Conservation (phyloP, 2,329 filamentous ascomycete species). For the Colletotrichum lentis region DNA sequence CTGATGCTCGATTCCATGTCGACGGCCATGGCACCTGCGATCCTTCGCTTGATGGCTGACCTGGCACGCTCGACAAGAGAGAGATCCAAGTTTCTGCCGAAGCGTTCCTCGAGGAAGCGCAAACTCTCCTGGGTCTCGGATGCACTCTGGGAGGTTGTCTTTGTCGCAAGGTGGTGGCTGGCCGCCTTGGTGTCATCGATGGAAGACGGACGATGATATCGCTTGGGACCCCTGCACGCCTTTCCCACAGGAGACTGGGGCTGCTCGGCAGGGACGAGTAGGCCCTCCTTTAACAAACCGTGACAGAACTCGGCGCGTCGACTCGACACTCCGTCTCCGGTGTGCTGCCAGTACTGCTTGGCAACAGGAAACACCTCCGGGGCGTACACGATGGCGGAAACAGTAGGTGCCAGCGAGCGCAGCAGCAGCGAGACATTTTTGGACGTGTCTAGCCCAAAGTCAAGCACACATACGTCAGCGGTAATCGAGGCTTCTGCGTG, state of each 20-base stretch:
- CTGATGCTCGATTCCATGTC: slow-evolving; percentile 71
- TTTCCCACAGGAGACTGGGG: slow-evolving; percentile 47
- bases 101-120: slow-evolving; percentile 90
- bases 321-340: slow-evolving; percentile 90
- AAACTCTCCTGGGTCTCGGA: slow-evolving; percentile 70
- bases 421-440: slow-evolving; percentile 61
- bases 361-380: slow-evolving; percentile 72
- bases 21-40: slow-evolving; percentile 82
- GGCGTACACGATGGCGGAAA: slow-evolving; percentile 77
- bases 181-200: slow-evolving; percentile 46
- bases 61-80: slow-evolving; percentile 83
- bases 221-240: slow-evolving; percentile 73
- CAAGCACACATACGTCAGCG: slow-evolving; percentile 62
- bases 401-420: slow-evolving; percentile 63
- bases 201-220: slow-evolving; percentile 73
- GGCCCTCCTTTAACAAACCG: slow-evolving; percentile 73
- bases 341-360: slow-evolving; percentile 98
- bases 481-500: slow-evolving; percentile 62
- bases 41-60: slow-evolving; percentile 83
- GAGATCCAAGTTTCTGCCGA: slow-evolving; percentile 87
- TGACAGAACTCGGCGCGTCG: slow-evolving; percentile 91
- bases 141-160: slow-evolving; percentile 37
- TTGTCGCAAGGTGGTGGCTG: slow-evolving; percentile 38
- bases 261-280: slow-evolving; percentile 53
- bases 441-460: slow-evolving; percentile 69